phyloP scores from a whole-genome alignment of 2,329 filamentous ascomycete genomes.

The Alternaria consortialis region DNA sequence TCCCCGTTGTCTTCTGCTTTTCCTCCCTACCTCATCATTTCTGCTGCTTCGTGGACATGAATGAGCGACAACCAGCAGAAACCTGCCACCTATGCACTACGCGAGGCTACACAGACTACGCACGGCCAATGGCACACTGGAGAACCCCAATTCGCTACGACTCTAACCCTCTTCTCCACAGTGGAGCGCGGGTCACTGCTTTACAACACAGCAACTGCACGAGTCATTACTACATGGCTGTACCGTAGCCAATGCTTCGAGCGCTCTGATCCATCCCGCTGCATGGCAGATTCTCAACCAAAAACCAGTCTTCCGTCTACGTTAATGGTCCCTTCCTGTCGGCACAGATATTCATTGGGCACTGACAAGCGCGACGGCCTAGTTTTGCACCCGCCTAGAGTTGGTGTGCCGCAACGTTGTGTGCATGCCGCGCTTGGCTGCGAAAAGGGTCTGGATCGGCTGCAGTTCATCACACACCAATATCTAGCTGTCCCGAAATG shows the following conservation, averaged over 20 bases:
- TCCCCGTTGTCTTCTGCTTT: slow-evolving; percentile 21
- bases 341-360: neutral
- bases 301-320: neutral
- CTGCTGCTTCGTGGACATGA: slow-evolving; percentile 27
- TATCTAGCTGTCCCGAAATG: slow-evolving; percentile 32
- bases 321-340: neutral
- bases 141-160: slow-evolving; percentile 34
- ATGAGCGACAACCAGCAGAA: slow-evolving; percentile 20
- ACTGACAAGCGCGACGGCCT: slow-evolving; percentile 20
- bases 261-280: neutral
- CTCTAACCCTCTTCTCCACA: slow-evolving; percentile 24
- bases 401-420: slow-evolving; percentile 19
- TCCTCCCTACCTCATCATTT: slow-evolving; percentile 14
- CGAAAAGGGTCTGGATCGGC: slow-evolving; percentile 28
- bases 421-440: slow-evolving; percentile 35
- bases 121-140: slow-evolving; percentile 16
- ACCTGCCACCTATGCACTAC: slow-evolving; percentile 26
- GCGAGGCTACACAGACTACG: neutral
- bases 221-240: slow-evolving; percentile 9
- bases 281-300: neutral
- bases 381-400: slow-evolving; percentile 14
- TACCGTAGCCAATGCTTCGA: neutral
- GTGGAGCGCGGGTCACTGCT: slow-evolving; percentile 32
- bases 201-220: slow-evolving; percentile 13
- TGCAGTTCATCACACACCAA: slow-evolving; percentile 46